Evolutionary conservation across 176 grass and related monocot species (phyloP), one percentile per base, ranked within the genome.

Genomic region (Triticum dicoccoides): DNA sequence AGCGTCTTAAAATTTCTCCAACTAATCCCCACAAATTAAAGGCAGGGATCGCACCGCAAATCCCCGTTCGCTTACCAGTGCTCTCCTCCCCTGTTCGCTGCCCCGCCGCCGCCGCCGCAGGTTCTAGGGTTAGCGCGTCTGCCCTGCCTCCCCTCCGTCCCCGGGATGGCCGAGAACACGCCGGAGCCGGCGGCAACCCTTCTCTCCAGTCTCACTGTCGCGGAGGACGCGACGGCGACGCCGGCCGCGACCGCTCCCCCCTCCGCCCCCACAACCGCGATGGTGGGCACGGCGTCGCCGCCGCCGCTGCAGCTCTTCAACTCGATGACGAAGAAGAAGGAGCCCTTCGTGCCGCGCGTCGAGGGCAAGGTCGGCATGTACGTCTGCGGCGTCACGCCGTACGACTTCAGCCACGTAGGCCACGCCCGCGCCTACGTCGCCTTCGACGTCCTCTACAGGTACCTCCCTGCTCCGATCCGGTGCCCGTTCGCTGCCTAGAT

Each of bases 351-450:
- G 82, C 91, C 95, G 65, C 86, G 82, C 12, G 92, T 91, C 29
- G 89, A 97, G 37, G 95, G 92, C 35, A 93, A 95, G 82, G 92
- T 95, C 12, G 5, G 63, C 23, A 97, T 97, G 95, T 95, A 97
- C 83, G 92, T 97, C 56, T 95, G 92, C 52, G 95, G 92, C 65
- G 82, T 97, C 69, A 95, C 91, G n/a, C 95, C 92, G 33, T 97
- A 97, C 68, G 90, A 97, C 81, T 72, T 93, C 90, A 95, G 95
- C 78, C 95, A 97, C 66, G 69, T 95, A 47, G 95, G 95, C 82
- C 92, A 97, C 65, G 92, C 95, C 39, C 95, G 91, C 27, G 90
- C 87, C 87, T 95, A 97, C 73, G 89, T 97, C 32, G 87, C 90
- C 78, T 97, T 97, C 72, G 92, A 97, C 75, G 90, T 97, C 17